Conservation (phyloP, 331 rosid species). For the Rosa hybrid region DNA sequence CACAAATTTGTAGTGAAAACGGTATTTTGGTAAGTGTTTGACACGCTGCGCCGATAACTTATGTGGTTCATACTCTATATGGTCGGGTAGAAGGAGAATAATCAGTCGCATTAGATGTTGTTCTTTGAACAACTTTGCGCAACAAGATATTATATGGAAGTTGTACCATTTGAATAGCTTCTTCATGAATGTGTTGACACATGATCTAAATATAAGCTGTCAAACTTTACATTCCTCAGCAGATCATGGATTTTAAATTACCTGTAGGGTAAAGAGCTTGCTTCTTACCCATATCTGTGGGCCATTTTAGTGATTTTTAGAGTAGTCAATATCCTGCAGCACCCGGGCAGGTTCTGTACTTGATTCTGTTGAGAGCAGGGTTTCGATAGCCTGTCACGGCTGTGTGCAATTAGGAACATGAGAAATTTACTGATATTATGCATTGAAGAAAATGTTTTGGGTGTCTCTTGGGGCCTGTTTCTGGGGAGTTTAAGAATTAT, state of each 20-base stretch:
- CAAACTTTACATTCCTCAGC: neutral
- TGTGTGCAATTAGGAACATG: neutral
- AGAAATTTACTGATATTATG: neutral
- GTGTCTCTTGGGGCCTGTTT: neutral
- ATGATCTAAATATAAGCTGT: neutral
- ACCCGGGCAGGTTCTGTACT: neutral
- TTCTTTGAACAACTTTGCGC: neutral
- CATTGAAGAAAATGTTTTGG: neutral
- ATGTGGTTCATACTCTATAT: neutral
- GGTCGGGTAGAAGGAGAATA: neutral
- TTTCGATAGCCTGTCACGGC: neutral
- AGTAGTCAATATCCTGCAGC: neutral
- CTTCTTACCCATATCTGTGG: neutral
- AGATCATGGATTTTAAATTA: neutral
- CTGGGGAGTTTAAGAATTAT: neutral
- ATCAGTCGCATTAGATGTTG: neutral
- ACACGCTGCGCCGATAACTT: neutral
- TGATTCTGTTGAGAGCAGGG: slow-evolving; percentile 6
- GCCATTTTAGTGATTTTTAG: neutral
- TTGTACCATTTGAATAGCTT: neutral
- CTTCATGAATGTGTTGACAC: neutral
- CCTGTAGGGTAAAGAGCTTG: neutral
- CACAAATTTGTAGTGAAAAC: neutral
- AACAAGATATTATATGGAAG: neutral
- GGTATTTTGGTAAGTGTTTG: neutral